Evolutionary conservation across 768 basidiomycete genomes (phyloP), one percentile per base, ranked within the genome.

Genomic region (Termitomyces sp.): DNA sequence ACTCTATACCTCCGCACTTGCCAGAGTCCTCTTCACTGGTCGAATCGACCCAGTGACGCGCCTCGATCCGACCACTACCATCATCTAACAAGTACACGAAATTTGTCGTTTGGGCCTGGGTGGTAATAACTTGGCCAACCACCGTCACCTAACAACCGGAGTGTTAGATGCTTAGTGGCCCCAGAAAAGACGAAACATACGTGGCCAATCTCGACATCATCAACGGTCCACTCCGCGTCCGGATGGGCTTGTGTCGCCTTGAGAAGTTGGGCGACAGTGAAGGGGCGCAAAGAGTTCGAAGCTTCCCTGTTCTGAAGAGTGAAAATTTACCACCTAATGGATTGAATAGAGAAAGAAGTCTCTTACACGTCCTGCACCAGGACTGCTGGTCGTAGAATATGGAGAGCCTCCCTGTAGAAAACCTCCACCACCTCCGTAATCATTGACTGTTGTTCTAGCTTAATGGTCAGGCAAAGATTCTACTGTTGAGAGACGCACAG

Each of bases 181-280:
- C 25, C 27, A 28, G 10, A 12, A n/a, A 40, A 27, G 50, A 3
- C 60, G 14, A 7, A 27, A 66, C 60, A 11, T 61, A 91, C 95
- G 70, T 92, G 91, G 47, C 89, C 89, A 56, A 94, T 76, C 59
- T 94, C 89, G 4, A 78, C 72, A 28, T 85, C 88, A 56, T 94
- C 94, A 34, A 98, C 76, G 57, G 78, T 77, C 85, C 93, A 97
- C 56, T 95, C 92, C 2, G 91, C 88, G 62, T 98, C 95, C 1
- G 88, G 78, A 66, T 96, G 91, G 5, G 86, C 79, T 74, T 95
- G 94, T n/a, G 73, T 78, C 2, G 94, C 89, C 61, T 81, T 79
- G 35, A 76, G 67, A 44, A 97, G 77, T 66, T 96, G 94, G 51
- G 82, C 79, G 63, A 89, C 79, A 3, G 88, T 92, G 50, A 92